Conservation (phyloP, 2,329 filamentous ascomycete genomes). For the Monosporascus sp. region DNA sequence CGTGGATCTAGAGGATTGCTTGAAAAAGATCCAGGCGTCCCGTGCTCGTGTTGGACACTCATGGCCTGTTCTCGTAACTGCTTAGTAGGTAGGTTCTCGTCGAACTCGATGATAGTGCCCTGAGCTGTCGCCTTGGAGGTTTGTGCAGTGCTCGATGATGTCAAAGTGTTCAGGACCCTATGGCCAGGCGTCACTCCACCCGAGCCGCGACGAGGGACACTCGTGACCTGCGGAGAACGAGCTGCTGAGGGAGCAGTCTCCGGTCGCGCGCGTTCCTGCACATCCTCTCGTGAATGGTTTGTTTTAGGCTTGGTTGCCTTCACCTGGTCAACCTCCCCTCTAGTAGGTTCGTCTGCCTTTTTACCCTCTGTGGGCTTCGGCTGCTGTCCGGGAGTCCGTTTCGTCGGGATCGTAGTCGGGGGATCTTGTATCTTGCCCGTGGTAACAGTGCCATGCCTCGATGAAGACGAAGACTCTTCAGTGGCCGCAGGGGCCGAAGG, state of each 20-base stretch:
- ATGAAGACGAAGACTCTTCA: neutral
- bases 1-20: conserved; percentile 20
- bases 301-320: conserved; percentile 4
- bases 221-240: conserved; percentile 24
- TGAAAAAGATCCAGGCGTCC: conserved; percentile 25
- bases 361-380: conserved; percentile 1
- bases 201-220: conserved; percentile 12
- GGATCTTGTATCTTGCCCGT: neutral
- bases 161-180: conserved; percentile 21
- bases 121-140: conserved; percentile 36
- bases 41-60: conserved; percentile 7
- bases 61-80: conserved; percentile 15
- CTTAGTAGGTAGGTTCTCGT: conserved; percentile 25
- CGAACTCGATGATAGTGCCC: conserved; percentile 39
- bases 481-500: neutral
- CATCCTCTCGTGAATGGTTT: conserved; percentile 9
- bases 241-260: conserved; percentile 21
- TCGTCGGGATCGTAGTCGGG: neutral
- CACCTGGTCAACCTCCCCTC: neutral
- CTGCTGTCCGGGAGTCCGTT: neutral
- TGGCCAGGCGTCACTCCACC: conserved; percentile 24
- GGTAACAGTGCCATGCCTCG: neutral
- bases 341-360: neutral
- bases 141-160: conserved; percentile 31
- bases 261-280: conserved; percentile 10